These are phyloP conservation scores for Botryosphaeria agaves DNA, from an alignment of 2,329 filamentous ascomycete species.

Conservation along the genomic window DNA sequence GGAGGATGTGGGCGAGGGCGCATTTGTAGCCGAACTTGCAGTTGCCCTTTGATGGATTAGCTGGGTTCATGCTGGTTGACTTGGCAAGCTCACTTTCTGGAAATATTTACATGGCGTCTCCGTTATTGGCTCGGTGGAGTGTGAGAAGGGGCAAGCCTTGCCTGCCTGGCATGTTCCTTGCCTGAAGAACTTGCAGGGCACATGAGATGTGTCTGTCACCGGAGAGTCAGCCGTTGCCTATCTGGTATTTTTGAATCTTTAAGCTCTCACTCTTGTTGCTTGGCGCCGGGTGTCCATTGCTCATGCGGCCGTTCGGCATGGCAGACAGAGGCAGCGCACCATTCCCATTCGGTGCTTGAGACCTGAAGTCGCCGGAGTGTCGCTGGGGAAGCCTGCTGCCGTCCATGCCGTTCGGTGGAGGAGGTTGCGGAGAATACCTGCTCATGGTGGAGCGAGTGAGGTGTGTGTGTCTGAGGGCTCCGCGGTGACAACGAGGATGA, in stretches of 20 bases:
- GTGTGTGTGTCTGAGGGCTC: too few relatives aligned
- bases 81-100: constrained; percentile 53
- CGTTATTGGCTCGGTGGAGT: constrained; percentile 69
- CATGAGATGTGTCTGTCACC: constrained; percentile 70
- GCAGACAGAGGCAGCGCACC: constrained; percentile 17
- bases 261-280: constrained; percentile 1
- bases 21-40: constrained; percentile 99
- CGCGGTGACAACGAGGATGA: too few relatives aligned
- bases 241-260: constrained; percentile 1
- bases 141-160: constrained; percentile 87
- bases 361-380: constrained; percentile 15
- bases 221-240: constrained; percentile 6
- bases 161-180: constrained; percentile 94
- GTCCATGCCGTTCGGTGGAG: constrained; percentile 5
- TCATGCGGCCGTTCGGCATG: constrained; percentile 14
- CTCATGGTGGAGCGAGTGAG: too few relatives aligned
- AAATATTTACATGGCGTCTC: constrained; percentile 97
- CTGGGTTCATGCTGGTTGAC: not conserved
- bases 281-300: constrained; percentile 11
- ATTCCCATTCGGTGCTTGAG: constrained; percentile 10
- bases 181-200: constrained; percentile 98
- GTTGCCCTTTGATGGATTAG: constrained; percentile 49
- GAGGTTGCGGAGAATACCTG: constrained; percentile 6
- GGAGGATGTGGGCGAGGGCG: constrained; percentile 87
- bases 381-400: constrained; percentile 9